Percentiles rank a stretch among this genome's conserved stretches.
phyloP scores from a whole-genome alignment of 495 filamentous ascomycete species.

The Gamarada debralockiae region DNA sequence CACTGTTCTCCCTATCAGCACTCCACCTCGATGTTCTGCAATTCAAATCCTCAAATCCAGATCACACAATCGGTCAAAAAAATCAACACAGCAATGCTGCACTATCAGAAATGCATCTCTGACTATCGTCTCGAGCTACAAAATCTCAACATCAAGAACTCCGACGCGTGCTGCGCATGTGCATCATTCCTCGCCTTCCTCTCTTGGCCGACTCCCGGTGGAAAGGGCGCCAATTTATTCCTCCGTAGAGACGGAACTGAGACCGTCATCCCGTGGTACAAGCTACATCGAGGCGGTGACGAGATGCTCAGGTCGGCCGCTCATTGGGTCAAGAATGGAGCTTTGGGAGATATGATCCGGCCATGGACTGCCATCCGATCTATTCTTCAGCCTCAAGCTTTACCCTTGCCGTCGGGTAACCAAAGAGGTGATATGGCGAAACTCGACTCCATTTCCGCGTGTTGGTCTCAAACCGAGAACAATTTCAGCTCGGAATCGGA shows the following conservation, averaged over 20 bases:
- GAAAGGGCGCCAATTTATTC: slow-evolving; percentile 2
- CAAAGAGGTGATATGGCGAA: no score
- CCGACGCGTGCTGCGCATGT: slow-evolving; percentile 6
- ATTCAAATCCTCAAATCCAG: neutral
- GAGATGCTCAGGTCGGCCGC: neutral
- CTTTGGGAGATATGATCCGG: neutral
- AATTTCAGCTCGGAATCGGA: no score
- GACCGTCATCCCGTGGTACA: neutral
- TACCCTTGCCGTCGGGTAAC: neutral
- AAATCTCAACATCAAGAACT: slow-evolving; percentile 4
- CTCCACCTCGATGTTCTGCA: neutral
- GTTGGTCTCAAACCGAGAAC: neutral
- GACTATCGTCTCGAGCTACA: neutral
- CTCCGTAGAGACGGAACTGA: neutral
- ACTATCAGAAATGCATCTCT: slow-evolving; percentile 1
- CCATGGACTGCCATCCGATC: slow-evolving; percentile 3
- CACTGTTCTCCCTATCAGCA: neutral
- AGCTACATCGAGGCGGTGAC: slow-evolving; percentile 5
- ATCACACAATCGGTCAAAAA: neutral
- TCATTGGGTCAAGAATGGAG: slow-evolving; percentile 1
- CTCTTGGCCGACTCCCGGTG: slow-evolving; percentile 3
- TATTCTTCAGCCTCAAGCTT: neutral
- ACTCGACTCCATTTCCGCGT: neutral
- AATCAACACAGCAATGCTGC: neutral
- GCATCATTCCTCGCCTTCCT: slow-evolving; percentile 1